A percentile compares a stretch with the other conserved stretches of the same genome.
phyloP scores from a whole-genome alignment of 78 protist genomes.

The Mantamonas sphyraenae region DNA sequence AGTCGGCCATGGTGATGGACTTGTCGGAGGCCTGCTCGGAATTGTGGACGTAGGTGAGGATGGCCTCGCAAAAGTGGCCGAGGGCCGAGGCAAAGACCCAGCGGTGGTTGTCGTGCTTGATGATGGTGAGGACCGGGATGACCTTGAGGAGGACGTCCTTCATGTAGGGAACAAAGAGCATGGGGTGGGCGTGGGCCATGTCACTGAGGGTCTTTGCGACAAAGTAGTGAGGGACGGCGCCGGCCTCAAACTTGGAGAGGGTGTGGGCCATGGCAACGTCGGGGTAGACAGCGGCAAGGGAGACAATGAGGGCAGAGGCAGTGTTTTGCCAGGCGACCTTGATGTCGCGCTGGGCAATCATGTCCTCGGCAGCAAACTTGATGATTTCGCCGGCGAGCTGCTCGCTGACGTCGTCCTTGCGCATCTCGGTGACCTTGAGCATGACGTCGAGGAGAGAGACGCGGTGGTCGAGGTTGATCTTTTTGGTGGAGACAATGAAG shows the following conservation, averaged over 20 bases:
- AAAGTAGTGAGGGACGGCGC: constrained; percentile 59
- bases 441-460: constrained; percentile 4
- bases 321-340: constrained; percentile 61
- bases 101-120: constrained; percentile 59
- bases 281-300: constrained; percentile 38
- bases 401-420: not conserved
- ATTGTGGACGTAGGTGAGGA: constrained; percentile 38
- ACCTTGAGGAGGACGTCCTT: constrained; percentile 41
- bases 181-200: constrained; percentile 40
- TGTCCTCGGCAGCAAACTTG: not conserved
- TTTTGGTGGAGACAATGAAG: no score
- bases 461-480: constrained; percentile 1
- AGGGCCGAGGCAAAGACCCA: constrained; percentile 69
- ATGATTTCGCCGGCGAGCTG: not conserved
- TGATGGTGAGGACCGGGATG: constrained; percentile 48
- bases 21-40: constrained; percentile 36
- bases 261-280: constrained; percentile 36
- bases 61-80: constrained; percentile 58
- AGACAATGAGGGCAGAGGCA: constrained; percentile 39
- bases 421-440: not conserved
- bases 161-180: constrained; percentile 44
- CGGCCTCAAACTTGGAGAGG: no score
- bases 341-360: constrained; percentile 34
- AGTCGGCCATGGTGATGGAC: constrained; percentile 17
- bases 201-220: constrained; percentile 57